A percentile compares a stretch with the other conserved stretches of the same genome.
phyloP scores from a whole-genome alignment of 176 grass and related monocot genomes.

The maize (Zea mays) region Zm-B73-REFERENCE-NAM-5.0 NC_050102.1:161180501-161181000 shows the following conservation, averaged over 20 bases:
- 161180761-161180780: slow-evolving; percentile 24
- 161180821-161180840: too few species aligned
- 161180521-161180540: slow-evolving; percentile 13
- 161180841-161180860: too few species aligned
- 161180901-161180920: background rate
- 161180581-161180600: background rate
- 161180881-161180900: too few species aligned
- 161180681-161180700: too few species aligned
- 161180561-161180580: background rate
- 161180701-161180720: too few species aligned
- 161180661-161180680: too few species aligned
- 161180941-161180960: slow-evolving; percentile 4
- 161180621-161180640: background rate
- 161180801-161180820: too few species aligned
- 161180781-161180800: background rate
- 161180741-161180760: background rate
- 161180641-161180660: background rate
- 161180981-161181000: background rate
- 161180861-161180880: too few species aligned
- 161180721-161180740: too few species aligned
- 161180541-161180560: slow-evolving; percentile 11
- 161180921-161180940: background rate
- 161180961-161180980: background rate
- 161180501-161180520: slow-evolving; percentile 38
- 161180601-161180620: background rate